Base-by-base conservation (phyloP, 257 asterid species). In the Nemophila menziesii region DNA sequence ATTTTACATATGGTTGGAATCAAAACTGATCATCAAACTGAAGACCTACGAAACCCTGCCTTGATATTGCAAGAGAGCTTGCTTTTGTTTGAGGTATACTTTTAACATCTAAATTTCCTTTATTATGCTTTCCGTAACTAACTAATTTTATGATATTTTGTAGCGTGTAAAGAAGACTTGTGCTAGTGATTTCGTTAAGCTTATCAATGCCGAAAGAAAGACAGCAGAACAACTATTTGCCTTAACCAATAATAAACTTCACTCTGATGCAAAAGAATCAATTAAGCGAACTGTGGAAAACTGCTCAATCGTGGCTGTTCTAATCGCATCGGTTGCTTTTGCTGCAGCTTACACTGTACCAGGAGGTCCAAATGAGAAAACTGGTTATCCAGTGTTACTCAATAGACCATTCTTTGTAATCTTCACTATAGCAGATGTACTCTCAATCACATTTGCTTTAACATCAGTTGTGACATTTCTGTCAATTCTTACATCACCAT, bases 271-370 rank as follows among this genome's bases (percentile, higher is more conserved):
- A 2, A 56, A 56, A 20, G 55, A 56, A 8, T 56, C 48, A 48
- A 20, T 46, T 16, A 46, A 46, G 33, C 48, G 55, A 20, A 56
- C 62, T 1, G 43, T 48, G 23, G 62, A 56, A 17, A 37, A 56
- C 33, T 56, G 49, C 42, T 13, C 62, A 34, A 38, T 56, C 26
- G 48, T 56, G 22, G 62, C 43, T 10, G 55, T 56, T 29, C 49
- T 56, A 12, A 56, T 56, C 39, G 54, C 55, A 27, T 46, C 62
- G 3, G 62, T 56, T 43, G 56, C 62, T 29, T 56, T 48, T 56
- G 62, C 56, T 16, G 62, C 62, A 48, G 62, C 56, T 36, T 56
- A 48, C 43, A 48, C 55, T 5, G 33, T 56, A 1, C 62, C 50
- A 26, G 55, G 62, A 15, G 55, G 62, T 14, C 45, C 49, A 38